Evolutionary conservation across 345 rosid genomes (phyloP), one percentile per base, ranked within the genome.

Genomic region (Citrus hindsii): DNA sequence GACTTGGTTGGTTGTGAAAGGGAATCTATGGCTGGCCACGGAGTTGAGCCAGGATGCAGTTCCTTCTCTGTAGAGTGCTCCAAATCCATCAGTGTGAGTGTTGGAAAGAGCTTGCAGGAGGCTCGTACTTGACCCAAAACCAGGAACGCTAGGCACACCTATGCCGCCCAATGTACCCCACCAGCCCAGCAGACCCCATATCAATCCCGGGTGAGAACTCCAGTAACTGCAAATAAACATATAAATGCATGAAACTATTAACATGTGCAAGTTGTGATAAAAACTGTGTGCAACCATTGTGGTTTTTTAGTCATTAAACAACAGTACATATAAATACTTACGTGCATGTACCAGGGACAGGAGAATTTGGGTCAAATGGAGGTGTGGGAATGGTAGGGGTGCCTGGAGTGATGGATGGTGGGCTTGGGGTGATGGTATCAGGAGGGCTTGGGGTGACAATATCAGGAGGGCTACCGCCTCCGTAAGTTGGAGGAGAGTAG

Each of bases 31-130:
- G 84, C 74, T 88, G 1, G 84, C 93, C 96, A 97, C 78, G 77
- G 99, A 97, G 86, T 97, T 94, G 76, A 97, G 89, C 79, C 92
- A 86, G 32, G 99, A 83, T 16, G 99, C 99, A 59, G 98, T 90
- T 19, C 97, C 99, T 93, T 97, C 96, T 66, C 99, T 83, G 85
- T 88, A 95, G 69, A 95, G 98, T 4, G 83, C 73, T 0, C 98
- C 98, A 40, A 88, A 75, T 28, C 94, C 89, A 78, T 95, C 97
- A 1, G 73, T 75, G 3, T 92, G 89, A 5, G 87, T 82, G 85
- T 93, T 92, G 58, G 98, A 88, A 71, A 96, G 97, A 19, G 98
- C 97, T 77, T 96, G 91, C n/a, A 84, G 90, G 58, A 96, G 75
- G 92, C 84, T 93, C 87, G 83, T 85, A 68, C 80, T 89, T 32